Conservation (phyloP, 169 alveolate genomes). For the Amoebophrya sp. region DNA sequence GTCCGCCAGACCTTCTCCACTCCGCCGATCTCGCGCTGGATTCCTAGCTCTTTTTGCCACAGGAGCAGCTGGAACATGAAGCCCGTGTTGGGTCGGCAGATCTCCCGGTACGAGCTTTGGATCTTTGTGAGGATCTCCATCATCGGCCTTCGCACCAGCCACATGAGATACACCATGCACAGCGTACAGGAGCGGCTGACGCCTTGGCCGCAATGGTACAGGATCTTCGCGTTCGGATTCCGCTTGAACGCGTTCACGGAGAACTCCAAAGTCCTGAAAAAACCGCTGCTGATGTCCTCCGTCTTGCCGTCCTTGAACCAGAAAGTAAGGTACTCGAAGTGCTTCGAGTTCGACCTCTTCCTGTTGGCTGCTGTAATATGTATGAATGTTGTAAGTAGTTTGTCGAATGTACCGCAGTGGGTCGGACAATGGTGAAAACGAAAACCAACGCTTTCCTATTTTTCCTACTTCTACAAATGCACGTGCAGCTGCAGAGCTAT, state of each 20-base stretch:
- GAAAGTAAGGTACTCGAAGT: neutral
- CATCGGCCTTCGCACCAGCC: neutral
- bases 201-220: neutral
- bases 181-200: neutral
- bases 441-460: no score
- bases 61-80: neutral
- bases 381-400: no score
- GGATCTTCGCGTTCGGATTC: neutral
- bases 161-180: neutral
- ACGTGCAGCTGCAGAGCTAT: no score
- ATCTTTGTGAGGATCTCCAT: neutral
- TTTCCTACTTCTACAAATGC: no score
- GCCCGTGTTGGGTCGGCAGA: neutral
- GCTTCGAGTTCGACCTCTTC: no score
- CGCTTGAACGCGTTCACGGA: neutral
- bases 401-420: no score
- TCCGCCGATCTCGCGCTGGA: neutral
- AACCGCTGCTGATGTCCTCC: neutral
- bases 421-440: no score
- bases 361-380: no score
- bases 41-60: neutral
- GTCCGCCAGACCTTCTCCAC: neutral
- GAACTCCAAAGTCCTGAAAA: neutral
- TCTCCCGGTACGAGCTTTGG: neutral
- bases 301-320: neutral